Percentiles rank a stretch among this genome's conserved stretches.
These are phyloP conservation scores for Aspergillus jensenii DNA, from an alignment of 2,329 filamentous ascomycete genomes.

Conservation along the genomic window DNA sequence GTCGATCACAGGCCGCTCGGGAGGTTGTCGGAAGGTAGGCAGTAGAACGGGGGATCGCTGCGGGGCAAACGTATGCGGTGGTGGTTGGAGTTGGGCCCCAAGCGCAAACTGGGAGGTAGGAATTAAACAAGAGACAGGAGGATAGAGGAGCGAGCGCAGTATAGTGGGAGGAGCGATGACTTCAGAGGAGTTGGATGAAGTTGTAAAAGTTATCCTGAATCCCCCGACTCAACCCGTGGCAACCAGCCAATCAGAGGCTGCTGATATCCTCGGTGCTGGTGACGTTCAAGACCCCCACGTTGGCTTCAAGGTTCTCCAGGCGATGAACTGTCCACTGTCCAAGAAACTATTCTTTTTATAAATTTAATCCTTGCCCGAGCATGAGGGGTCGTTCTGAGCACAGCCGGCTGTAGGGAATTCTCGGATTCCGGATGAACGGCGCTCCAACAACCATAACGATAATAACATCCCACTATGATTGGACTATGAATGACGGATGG, in stretches of 20 bases:
- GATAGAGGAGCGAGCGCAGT: neutral
- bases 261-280: slow-evolving; percentile 16
- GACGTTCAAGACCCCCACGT: slow-evolving; percentile 15
- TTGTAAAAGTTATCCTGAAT: slow-evolving; percentile 8
- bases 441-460: neutral
- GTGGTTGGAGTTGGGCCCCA: neutral
- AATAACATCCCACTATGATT: neutral
- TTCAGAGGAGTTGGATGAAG: slow-evolving; percentile 7
- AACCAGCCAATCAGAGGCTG: slow-evolving; percentile 16
- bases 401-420: slow-evolving; percentile 11
- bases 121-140: neutral
- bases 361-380: neutral
- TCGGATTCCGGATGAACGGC: slow-evolving; percentile 15
- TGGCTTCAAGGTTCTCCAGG: neutral
- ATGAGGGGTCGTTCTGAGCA: neutral
- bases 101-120: neutral
- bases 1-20: neutral
- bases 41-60: neutral
- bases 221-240: slow-evolving; percentile 20
- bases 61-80: neutral
- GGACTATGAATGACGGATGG: neutral
- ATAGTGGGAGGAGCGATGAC: slow-evolving; percentile 1
- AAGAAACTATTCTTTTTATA: neutral
- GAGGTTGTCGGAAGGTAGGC: neutral
- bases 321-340: neutral